phyloP scores from a whole-genome alignment of 148 eudicot genomes.

The Persicaria tinctoria region DNA sequence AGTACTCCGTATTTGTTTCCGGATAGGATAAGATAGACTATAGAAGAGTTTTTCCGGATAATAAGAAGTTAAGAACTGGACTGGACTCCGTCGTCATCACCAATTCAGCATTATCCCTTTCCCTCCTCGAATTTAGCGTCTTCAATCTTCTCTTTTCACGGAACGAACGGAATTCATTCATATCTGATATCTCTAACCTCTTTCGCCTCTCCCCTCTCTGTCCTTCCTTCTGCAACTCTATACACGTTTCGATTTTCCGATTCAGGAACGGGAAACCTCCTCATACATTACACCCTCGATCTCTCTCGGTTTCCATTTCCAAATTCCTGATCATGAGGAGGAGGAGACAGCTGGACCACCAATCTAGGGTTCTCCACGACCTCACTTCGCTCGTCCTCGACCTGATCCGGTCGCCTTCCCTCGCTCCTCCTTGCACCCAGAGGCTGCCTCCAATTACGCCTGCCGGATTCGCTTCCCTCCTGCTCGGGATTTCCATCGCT shows the following conservation, averaged over 20 bases:
- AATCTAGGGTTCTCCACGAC: slow-evolving; percentile 57
- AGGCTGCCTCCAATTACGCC: slow-evolving; percentile 52
- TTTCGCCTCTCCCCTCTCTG: not conserved
- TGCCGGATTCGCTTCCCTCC: slow-evolving; percentile 84
- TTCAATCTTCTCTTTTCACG: not conserved
- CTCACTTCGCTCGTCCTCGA: slow-evolving; percentile 55
- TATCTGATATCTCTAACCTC: not conserved
- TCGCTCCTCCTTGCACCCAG: slow-evolving; percentile 13
- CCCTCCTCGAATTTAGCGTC: slow-evolving; percentile 9
- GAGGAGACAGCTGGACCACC: slow-evolving; percentile 48
- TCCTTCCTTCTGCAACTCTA: not conserved
- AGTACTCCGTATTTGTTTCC: too few species aligned
- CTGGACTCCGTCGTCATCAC: too few species aligned
- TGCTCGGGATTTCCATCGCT: slow-evolving; percentile 74
- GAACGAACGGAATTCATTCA: too few species aligned
- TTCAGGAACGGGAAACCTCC: too few species aligned
- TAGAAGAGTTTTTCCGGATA: not conserved
- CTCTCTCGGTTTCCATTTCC: too few species aligned
- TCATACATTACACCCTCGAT: too few species aligned
- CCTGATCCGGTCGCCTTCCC: slow-evolving; percentile 54
- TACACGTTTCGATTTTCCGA: not conserved
- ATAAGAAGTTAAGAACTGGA: not conserved
- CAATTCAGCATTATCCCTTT: not conserved
- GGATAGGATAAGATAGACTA: too few species aligned
- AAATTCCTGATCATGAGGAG: slow-evolving; percentile 2